Conservation (phyloP, 2,329 filamentous ascomycete species). For the Xylaria sp. region DNA sequence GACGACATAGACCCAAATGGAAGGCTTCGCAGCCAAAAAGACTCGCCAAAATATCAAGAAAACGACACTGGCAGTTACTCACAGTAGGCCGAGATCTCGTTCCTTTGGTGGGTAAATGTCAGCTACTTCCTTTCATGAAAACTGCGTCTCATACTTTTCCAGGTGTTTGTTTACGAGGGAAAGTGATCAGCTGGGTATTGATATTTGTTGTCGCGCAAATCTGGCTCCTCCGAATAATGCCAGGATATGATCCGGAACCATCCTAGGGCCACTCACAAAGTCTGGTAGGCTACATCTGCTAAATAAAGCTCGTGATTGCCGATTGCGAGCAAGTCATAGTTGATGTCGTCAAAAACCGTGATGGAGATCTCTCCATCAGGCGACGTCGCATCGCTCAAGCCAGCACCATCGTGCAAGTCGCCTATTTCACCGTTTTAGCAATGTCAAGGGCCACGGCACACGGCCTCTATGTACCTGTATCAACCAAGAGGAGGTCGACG, state of each 20-base stretch:
- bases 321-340: conserved; percentile 58
- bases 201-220: neutral
- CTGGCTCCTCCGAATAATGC: neutral
- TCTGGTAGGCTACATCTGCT: conserved; percentile 70
- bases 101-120: conserved; percentile 37
- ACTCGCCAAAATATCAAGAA: neutral
- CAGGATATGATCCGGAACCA: neutral
- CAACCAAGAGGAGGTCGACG: conserved; percentile 70
- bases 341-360: conserved; percentile 56
- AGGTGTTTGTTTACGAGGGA: neutral
- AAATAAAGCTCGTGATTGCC: conserved; percentile 73
- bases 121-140: neutral
- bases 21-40: neutral
- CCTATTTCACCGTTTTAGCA: conserved; percentile 43
- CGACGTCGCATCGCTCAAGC: conserved; percentile 69
- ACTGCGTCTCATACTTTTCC: neutral
- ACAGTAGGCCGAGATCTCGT: conserved; percentile 67
- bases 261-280: conserved; percentile 53
- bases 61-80: neutral
- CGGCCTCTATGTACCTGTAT: conserved; percentile 61
- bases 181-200: too few species aligned
- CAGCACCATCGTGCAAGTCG: conserved; percentile 74
- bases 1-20: neutral
- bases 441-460: neutral
- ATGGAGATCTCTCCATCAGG: conserved; percentile 67